Percentiles rank a stretch among this genome's conserved stretches.
Evolutionary conservation across 73 alveolate species (phyloP).

Genomic region (Blepharisma stoltei): DNA sequence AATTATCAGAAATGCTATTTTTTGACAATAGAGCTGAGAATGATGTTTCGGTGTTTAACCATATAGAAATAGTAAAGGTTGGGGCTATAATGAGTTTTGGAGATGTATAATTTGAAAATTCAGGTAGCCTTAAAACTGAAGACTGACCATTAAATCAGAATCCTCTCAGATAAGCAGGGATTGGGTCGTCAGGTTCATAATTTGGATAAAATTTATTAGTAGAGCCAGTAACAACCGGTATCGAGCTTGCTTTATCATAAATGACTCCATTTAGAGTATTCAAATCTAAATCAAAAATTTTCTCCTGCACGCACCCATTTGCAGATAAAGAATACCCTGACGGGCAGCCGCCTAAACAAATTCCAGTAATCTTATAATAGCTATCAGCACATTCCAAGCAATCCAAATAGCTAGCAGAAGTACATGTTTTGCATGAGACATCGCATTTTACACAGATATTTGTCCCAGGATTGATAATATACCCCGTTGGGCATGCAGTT

Average conservation of each 20-base stretch:
- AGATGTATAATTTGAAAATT: background rate
- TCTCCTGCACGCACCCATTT: background rate
- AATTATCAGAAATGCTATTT: too few relatives aligned
- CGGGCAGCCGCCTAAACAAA: background rate
- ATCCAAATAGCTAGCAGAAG: background rate
- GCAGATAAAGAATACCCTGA: background rate
- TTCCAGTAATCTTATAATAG: background rate
- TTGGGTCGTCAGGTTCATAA: conserved; percentile 9
- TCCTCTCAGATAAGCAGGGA: background rate
- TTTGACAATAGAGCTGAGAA: background rate
- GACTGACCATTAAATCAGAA: background rate
- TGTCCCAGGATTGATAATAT: too few relatives aligned
- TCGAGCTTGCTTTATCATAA: background rate
- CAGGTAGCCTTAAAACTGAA: background rate
- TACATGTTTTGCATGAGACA: background rate
- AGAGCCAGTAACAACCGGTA: conserved; percentile 25
- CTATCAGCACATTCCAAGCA: background rate
- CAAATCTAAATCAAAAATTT: background rate
- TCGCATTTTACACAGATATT: background rate
- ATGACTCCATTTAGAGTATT: background rate
- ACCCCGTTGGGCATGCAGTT: background rate
- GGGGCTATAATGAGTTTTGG: background rate
- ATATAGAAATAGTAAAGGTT: background rate
- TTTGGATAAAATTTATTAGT: background rate
- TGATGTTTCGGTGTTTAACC: conserved; percentile 1